Evolutionary conservation across 371 early-diverging fungal genomes (phyloP), one percentile per base, ranked within the genome.

Genomic region (Umbelopsis sp.): DNA sequence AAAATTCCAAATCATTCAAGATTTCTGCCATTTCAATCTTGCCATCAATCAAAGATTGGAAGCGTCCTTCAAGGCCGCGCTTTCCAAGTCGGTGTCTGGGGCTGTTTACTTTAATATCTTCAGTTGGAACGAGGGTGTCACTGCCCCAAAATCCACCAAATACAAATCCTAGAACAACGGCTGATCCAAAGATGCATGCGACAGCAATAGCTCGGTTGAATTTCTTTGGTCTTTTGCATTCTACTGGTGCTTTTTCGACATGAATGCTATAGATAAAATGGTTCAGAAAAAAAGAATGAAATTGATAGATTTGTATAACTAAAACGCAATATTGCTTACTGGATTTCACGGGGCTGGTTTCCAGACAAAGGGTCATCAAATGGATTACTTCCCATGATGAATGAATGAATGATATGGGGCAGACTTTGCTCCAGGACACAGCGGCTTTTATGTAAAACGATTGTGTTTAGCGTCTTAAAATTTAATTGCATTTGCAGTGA

Each of bases 371-470:
- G 35, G n/a, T 57, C 57, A 12, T 57, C 57, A 12, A 57, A 57
- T 35, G 57, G 57, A 57, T 57, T 57, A 18, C 35, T 57, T 57
- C 57, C 57, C 57, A 57, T 57, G 29, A 48, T 48, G 48, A 45
- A 45, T 48, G 48, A n/a, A 14, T 4, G 6, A 18, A 45, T 1
- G 16, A 5, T 48, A 12, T 41, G 41, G 22, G 12, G 7, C 41
- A 41, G 52, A 51, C 24, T 25, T 29, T 22, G 22, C 24, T 5
- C 1, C 29, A 18, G 22, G 4, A 24, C 52, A 51, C 29, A 12
- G 57, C 4, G 2, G 57, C n/a, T 57, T 35, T 57, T 57, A 35
- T 35, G 18, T 57, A 29, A 38, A 14, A 35, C 1, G 16, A 16
- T 22, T 12, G 41, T 41, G 2, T 41, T 41, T 12, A 12, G 2